A percentile compares a stretch with the other conserved stretches of the same genome.
These are phyloP conservation scores for Escovopsis sp. DNA, from an alignment of 2,329 filamentous ascomycete species.

Conservation along the genomic window DNA sequence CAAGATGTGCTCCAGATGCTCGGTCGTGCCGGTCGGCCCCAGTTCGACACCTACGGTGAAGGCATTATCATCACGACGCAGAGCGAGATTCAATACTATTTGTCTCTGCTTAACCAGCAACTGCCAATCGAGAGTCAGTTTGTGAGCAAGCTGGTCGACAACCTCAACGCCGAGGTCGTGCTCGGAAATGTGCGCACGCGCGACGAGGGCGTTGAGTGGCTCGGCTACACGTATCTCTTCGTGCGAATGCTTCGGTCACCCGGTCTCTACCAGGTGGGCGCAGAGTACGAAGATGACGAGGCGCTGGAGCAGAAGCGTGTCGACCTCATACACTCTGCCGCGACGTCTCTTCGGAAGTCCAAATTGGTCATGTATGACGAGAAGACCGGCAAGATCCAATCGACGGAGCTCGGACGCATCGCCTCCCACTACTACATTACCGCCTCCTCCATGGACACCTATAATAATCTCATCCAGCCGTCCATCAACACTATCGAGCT, in stretches of 20 bases:
- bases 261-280: slow-evolving; percentile 85
- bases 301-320: slow-evolving; percentile 91
- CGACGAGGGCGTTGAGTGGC: slow-evolving; percentile 97
- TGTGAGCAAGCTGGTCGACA: slow-evolving; percentile 83
- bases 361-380: slow-evolving; percentile 92
- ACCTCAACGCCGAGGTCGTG: slow-evolving; percentile 90
- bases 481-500: slow-evolving; percentile 88
- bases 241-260: slow-evolving; percentile 95
- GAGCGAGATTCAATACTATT: slow-evolving; percentile 88
- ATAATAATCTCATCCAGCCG: slow-evolving; percentile 88
- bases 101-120: slow-evolving; percentile 92
- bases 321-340: slow-evolving; percentile 92
- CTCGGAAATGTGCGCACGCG: slow-evolving; percentile 81
- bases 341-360: slow-evolving; percentile 70
- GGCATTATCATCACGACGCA: slow-evolving; percentile 98
- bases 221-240: slow-evolving; percentile 95
- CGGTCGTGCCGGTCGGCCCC: slow-evolving; percentile 86
- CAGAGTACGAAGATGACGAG: slow-evolving; percentile 87
- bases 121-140: slow-evolving; percentile 95
- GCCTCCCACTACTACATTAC: slow-evolving; percentile 98
- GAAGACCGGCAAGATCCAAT: slow-evolving; percentile 73
- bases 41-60: slow-evolving; percentile 95
- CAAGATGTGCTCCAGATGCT: slow-evolving; percentile 98
- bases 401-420: slow-evolving; percentile 87
- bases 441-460: slow-evolving; percentile 89